Evolutionary conservation across 2,329 filamentous ascomycete species (phyloP).

Genomic region (Pseudogymnoascus sp.): DNA sequence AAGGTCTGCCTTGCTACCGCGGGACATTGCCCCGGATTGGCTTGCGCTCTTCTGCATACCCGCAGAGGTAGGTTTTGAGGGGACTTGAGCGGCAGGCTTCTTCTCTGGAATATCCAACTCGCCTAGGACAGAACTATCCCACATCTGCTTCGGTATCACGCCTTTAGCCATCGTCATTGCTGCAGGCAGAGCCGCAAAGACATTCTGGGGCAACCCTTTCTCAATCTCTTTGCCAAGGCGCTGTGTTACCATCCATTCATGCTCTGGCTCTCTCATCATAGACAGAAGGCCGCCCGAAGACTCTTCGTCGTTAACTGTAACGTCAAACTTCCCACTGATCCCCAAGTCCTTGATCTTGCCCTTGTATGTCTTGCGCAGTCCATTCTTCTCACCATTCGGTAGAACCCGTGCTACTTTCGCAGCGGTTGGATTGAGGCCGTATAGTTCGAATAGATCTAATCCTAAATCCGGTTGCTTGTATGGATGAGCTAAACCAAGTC

Average conservation of each 20-base stretch:
- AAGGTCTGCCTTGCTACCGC: constrained; percentile 18
- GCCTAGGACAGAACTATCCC: constrained; percentile 53
- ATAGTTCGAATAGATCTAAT: constrained; percentile 53
- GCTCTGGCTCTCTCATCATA: constrained; percentile 45
- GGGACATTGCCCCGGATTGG: not conserved
- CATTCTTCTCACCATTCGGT: constrained; percentile 61
- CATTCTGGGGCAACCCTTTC: constrained; percentile 43
- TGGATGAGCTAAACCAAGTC: constrained; percentile 25
- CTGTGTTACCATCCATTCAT: constrained; percentile 50
- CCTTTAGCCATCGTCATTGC: constrained; percentile 54
- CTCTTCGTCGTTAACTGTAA: constrained; percentile 47
- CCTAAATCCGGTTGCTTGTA: constrained; percentile 41
- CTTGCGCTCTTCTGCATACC: constrained; percentile 41
- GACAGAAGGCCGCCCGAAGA: constrained; percentile 46
- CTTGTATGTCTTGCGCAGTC: constrained; percentile 61
- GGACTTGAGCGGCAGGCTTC: constrained; percentile 25
- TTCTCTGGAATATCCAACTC: constrained; percentile 35
- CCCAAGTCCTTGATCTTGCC: constrained; percentile 59
- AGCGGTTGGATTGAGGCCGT: constrained; percentile 49
- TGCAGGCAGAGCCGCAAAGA: constrained; percentile 38
- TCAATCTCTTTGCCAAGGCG: constrained; percentile 49
- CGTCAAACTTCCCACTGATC: constrained; percentile 55
- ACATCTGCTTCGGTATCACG: constrained; percentile 44
- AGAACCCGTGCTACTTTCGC: constrained; percentile 56
- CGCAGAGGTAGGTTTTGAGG: constrained; percentile 43